Conservation (phyloP, 805 yeast genomes). For the Saccharomyces paradoxus region DNA sequence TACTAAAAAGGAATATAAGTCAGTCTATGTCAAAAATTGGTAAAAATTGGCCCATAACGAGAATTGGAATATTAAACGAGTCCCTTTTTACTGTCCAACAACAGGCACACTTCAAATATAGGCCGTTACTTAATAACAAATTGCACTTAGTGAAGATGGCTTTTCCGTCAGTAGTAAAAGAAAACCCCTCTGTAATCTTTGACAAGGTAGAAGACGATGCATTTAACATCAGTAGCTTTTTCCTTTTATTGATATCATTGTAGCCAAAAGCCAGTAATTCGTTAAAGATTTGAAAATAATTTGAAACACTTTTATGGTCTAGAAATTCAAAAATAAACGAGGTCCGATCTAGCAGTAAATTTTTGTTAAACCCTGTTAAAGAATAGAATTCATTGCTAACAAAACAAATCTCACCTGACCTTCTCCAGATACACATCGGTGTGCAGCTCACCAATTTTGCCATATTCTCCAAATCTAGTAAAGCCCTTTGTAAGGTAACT, state of each 20-base stretch:
- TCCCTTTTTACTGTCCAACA: slow-evolving; percentile 84
- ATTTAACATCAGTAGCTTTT: slow-evolving; percentile 9
- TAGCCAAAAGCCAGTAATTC: slow-evolving; percentile 48
- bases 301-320: slow-evolving; percentile 69
- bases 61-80: slow-evolving; percentile 75
- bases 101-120: slow-evolving; percentile 55
- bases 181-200: slow-evolving; percentile 1
- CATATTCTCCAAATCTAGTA: slow-evolving; percentile 48
- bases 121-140: slow-evolving; percentile 31
- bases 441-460: slow-evolving; percentile 47
- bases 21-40: slow-evolving; percentile 41
- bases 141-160: slow-evolving; percentile 32
- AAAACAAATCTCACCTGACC: slow-evolving; percentile 79
- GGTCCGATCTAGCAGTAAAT: slow-evolving; percentile 49
- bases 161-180: slow-evolving; percentile 9
- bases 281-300: slow-evolving; percentile 65
- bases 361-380: slow-evolving; percentile 54
- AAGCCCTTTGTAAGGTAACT: slow-evolving; percentile 46
- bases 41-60: slow-evolving; percentile 72
- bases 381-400: slow-evolving; percentile 67
- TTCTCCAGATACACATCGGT: slow-evolving; percentile 78
- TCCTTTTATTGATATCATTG: slow-evolving; percentile 5
- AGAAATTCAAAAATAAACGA: slow-evolving; percentile 70
- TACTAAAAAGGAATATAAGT: no score
- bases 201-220: neutral